phyloP scores from a whole-genome alignment of 1,284 basidiomycete species.

The Malassezia cuniculi region DNA sequence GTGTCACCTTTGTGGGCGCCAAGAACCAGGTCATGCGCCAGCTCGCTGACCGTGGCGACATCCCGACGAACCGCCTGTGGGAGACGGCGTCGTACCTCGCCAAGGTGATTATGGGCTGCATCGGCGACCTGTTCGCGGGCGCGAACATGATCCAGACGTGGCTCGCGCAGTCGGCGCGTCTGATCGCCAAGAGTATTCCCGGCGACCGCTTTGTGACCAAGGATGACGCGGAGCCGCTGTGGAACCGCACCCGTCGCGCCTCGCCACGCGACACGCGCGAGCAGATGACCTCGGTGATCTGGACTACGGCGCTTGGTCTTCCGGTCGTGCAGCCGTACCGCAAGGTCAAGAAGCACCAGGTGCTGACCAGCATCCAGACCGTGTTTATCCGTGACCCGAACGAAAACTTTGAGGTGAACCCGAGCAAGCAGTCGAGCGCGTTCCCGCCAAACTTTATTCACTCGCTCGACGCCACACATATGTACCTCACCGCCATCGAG shows the following conservation, averaged over 20 bases:
- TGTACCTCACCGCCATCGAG: constrained; percentile 92
- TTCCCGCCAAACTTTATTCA: constrained; percentile 99
- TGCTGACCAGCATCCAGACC: constrained; percentile 66
- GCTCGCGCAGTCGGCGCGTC: constrained; percentile 67
- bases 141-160: constrained; percentile 84
- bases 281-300: constrained; percentile 89
- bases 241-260: constrained; percentile 7
- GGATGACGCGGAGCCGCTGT: constrained; percentile 6
- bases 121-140: constrained; percentile 82
- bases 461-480: constrained; percentile 92
- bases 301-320: constrained; percentile 86
- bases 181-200: constrained; percentile 79
- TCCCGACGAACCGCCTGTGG: constrained; percentile 64
- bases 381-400: constrained; percentile 89
- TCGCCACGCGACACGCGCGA: constrained; percentile 48
- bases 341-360: constrained; percentile 61
- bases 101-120: constrained; percentile 47
- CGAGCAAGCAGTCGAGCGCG: constrained; percentile 77
- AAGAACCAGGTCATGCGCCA: constrained; percentile 88
- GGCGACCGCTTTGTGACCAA: constrained; percentile 53
- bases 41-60: constrained; percentile 62
- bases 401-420: constrained; percentile 64
- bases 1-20: constrained; percentile 88
- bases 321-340: constrained; percentile 96
- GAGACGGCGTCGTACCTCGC: constrained; percentile 62